Base-by-base conservation (phyloP, 148 eudicot genomes). In the Amaranthus cruentus region DNA sequence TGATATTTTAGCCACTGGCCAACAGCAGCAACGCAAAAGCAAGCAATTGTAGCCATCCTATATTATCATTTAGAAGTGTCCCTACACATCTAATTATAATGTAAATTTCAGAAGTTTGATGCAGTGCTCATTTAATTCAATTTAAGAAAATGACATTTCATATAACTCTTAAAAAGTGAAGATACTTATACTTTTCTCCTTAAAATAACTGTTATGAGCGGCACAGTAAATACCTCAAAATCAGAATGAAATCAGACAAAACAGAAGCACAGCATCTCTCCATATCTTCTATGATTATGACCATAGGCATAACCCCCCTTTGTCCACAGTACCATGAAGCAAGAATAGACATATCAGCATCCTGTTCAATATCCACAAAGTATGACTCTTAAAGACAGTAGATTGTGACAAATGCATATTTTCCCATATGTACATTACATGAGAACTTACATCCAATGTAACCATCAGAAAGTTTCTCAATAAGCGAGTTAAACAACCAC, bases 291-390 rank as follows among this genome's bases (percentile, higher is more conserved):
- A 95, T 86, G 76, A 91, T 90, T 49, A 95, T 84, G 67, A 90
- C 88, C 55, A 95, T 55, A 70, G 99, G 99, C 47, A 77, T 79
- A 59, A 71, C 75, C 53, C 80, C 86, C 57, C 81, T 81, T 63
- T 81, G 94, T 77, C 83, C 96, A 77, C 70, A 70, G 68, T 87
- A 91, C 99, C 99, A 91, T 71, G 90, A 88, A 55, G 96, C 93
- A 81, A 95, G 75, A 78, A 82, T 64, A 42, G 99, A 88, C 79
- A 95, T 79, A 81, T 91, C 97, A 78, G 96, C 90, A 66, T 83
- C 91, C 98, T 91, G 80, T 58, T 74, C 66, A 73, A 76, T 53
- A 74, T 65, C 55, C 65, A 77, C 55, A 69, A 60, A 28, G 38
- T 5, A 43, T 70, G 10, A 76, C 56, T 6, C 50, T 69, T 48